Conservation (phyloP, 2,329 filamentous ascomycete species). For the Eurotiales sp. region DNA sequence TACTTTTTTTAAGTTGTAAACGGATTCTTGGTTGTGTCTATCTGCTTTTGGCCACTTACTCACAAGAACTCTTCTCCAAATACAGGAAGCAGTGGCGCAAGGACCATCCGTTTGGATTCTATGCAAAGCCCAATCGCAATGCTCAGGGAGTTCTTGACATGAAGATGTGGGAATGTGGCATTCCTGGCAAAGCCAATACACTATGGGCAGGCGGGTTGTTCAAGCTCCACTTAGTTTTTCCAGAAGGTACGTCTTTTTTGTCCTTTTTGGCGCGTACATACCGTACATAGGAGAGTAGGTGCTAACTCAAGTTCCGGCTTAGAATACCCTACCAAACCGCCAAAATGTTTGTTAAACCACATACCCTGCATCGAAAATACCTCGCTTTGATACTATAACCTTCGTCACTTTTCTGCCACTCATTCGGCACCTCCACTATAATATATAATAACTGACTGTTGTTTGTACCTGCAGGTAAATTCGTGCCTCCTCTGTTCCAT, state of each 20-base stretch:
- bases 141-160: slow-evolving; percentile 79
- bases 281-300: background rate
- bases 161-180: slow-evolving; percentile 94
- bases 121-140: slow-evolving; percentile 79
- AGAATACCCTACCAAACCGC: slow-evolving; percentile 99
- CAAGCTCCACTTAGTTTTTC: slow-evolving; percentile 88
- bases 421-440: too few relatives aligned
- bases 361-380: background rate
- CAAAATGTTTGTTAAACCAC: slow-evolving; percentile 73
- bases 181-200: slow-evolving; percentile 94
- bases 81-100: slow-evolving; percentile 90
- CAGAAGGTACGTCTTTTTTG: slow-evolving; percentile 66
- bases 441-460: background rate
- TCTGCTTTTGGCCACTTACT: background rate
- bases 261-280: background rate
- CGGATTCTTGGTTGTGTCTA: background rate
- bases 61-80: background rate
- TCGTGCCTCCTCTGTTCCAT: slow-evolving; percentile 91
- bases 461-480: slow-evolving; percentile 67
- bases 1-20: background rate
- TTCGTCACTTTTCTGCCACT: too few relatives aligned
- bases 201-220: slow-evolving; percentile 98
- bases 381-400: background rate
- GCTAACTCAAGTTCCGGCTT: slow-evolving; percentile 19
- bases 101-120: slow-evolving; percentile 97